A percentile compares a stretch with the other conserved stretches of the same genome.
These are phyloP conservation scores for Paramecium tetraurelia DNA, from an alignment of 73 alveolate genomes.

Conservation along the genomic window DNA sequence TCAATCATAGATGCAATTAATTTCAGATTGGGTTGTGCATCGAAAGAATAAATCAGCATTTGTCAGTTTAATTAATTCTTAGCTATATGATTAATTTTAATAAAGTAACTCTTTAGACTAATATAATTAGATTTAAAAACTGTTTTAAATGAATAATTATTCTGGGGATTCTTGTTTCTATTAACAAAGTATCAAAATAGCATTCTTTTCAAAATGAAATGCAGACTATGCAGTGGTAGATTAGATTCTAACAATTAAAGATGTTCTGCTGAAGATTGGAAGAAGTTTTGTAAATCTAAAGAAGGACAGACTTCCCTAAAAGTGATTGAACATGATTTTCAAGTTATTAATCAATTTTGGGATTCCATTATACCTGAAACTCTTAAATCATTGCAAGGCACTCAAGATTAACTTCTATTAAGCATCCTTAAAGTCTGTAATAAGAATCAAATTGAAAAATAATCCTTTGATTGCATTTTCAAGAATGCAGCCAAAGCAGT, in stretches of 20 bases:
- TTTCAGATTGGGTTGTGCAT: conserved; percentile 33
- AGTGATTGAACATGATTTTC: not conserved
- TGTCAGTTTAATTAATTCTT: not conserved
- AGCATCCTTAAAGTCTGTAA: not conserved
- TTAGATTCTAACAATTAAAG: not conserved
- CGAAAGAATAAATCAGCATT: conserved; percentile 20
- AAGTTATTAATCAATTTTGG: not conserved
- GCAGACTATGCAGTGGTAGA: not conserved
- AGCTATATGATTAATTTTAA: not conserved
- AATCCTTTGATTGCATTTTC: not conserved
- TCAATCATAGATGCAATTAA: not conserved
- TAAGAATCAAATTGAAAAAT: not conserved
- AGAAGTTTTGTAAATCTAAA: not conserved
- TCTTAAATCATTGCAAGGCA: not conserved
- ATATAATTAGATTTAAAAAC: not conserved
- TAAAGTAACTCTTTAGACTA: not conserved
- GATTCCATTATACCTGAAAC: not conserved
- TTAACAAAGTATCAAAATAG: conserved; percentile 6
- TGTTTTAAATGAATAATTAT: not conserved
- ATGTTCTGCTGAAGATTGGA: not conserved
- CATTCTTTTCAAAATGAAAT: not conserved
- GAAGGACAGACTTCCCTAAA: not conserved
- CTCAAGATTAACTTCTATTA: not conserved
- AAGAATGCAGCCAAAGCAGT: not conserved
- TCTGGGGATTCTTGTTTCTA: not conserved